Evolutionary conservation across 2,329 filamentous ascomycete genomes (phyloP), one percentile per base, ranked within the genome.

Genomic region (Colletotrichum lindemuthianum): DNA sequence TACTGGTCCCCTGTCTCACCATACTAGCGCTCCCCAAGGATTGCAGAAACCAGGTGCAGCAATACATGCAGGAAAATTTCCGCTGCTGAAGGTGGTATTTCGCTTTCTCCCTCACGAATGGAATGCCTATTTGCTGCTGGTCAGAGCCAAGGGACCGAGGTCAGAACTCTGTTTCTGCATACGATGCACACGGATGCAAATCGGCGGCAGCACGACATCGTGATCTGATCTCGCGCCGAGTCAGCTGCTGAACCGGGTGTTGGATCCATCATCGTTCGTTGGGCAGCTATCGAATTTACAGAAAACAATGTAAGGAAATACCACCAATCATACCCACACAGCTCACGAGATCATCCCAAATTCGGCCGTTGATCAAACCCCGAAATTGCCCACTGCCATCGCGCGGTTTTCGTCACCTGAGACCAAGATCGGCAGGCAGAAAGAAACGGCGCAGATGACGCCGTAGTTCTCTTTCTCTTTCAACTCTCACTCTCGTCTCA

Each of bases 171-270:
- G 51, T 37, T 55, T 36, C 13, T 44, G 33, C 37, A 34, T 43
- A 45, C 48, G 41, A 56, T 32, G 15, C 40, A 36, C 58, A 48
- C 56, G 55, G 6, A n/a, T 63, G 58, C 51, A 64, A 41, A 39
- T 36, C 34, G 52, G 34, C 55, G 36, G 45, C 63, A 51, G 59
- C 59, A 65, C 63, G 63, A 65, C 59, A 65, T 65, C 59, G 49
- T 57, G 58, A 65, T 65, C 63, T 65, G 24, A 24, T 24, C 24
- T 24, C 24, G 51, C 59, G 52, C 52, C 52, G 58, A 63, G 63
- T 65, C 63, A 65, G 52, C 48, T 37, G n/a, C 32, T 24, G 44
- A 32, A 50, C 34, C 41, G 50, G 36, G 32, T 15, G 1, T 24
- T 24, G 24, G 24, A 24, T 24, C 24, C 24, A 24, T 44, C 54